Base-by-base conservation (phyloP, 148 eudicot species). In the Camellia granthamiana region DNA sequence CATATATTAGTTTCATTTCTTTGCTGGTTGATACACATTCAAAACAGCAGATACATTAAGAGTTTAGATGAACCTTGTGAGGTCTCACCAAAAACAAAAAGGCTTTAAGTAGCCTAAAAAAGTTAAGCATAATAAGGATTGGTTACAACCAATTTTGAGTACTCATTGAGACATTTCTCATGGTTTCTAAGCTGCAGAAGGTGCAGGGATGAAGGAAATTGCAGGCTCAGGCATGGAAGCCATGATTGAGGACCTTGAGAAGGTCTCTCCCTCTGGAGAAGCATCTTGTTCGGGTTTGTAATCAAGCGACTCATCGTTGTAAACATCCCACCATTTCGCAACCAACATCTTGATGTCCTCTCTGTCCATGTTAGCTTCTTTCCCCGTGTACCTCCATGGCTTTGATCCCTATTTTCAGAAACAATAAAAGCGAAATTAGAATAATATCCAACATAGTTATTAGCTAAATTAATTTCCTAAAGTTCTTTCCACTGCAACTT, bases 301-400 rank as follows among this genome's bases (percentile, higher is more conserved):
- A 69, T 85, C 84, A 7, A 85, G 80, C 11, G 84, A 78, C 44
- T 63, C 82, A 4, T 85, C 87, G 38, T 85, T 72, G 9, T 81
- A 85, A 18, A 85, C 46, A n/a, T 85, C 87, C 84, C 87, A 85
- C 87, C 87, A 85, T 56, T 81, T 85, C 2, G 74, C 81, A n/a
- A 85, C 87, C 19, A 85, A 78, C 77, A 81, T 75, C 74, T 85
- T 85, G 77, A 85, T 81, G 77, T 85, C 87, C 63, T 81, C 78
- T 68, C 87, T 74, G 9, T 85, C 80, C 87, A 85, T 85, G 80
- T 85, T 81, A 15, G 74, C 87, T 85, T 85, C 87, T 75, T 74
- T 52, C 46, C 87, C 87, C 0, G 87, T 85, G 56, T 78, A 85
- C 82, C 87, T 85, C 87, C 87, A 85, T 59, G 87, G 87, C 80